Percentiles rank a stretch among this genome's conserved stretches.
Conservation (phyloP, 805 yeast species). For the Yamadazyma nakazawae region DNA sequence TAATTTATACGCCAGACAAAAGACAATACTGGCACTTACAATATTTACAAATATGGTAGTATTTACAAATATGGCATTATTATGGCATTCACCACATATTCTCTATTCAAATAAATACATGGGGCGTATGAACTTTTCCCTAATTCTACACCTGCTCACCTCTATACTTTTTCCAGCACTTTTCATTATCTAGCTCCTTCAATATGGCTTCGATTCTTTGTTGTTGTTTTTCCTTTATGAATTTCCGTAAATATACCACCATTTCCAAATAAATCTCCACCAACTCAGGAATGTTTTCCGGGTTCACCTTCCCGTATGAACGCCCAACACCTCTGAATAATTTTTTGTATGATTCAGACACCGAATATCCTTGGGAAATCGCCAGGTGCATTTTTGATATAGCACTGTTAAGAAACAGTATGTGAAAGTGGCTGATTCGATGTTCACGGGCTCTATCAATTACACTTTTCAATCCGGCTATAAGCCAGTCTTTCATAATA, state of each 20-base stretch:
- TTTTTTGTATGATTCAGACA: not conserved
- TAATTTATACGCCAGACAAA: no score
- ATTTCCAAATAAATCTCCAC: not conserved
- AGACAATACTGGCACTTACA: no score
- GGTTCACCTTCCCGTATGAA: not conserved
- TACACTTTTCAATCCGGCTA: not conserved
- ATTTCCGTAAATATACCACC: not conserved
- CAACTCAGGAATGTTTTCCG: not conserved
- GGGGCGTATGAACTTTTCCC: no score
- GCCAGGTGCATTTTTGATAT: slow-evolving; percentile 1
- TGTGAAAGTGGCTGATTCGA: not conserved
- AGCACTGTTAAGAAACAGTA: not conserved
- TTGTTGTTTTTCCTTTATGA: not conserved
- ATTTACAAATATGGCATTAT: no score
- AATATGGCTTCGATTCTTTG: not conserved
- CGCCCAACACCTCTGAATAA: not conserved
- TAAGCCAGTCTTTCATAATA: not conserved
- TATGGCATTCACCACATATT: no score
- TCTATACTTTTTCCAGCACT: not conserved
- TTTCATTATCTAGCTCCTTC: not conserved
- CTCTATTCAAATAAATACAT: no score
- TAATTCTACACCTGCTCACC: not conserved
- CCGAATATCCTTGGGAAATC: not conserved
- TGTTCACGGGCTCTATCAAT: not conserved
- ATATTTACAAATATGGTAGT: no score